These are phyloP conservation scores for Cutaneotrichosporon dermatis DNA, from an alignment of 1,284 basidiomycete species.

Conservation along the genomic window DNA sequence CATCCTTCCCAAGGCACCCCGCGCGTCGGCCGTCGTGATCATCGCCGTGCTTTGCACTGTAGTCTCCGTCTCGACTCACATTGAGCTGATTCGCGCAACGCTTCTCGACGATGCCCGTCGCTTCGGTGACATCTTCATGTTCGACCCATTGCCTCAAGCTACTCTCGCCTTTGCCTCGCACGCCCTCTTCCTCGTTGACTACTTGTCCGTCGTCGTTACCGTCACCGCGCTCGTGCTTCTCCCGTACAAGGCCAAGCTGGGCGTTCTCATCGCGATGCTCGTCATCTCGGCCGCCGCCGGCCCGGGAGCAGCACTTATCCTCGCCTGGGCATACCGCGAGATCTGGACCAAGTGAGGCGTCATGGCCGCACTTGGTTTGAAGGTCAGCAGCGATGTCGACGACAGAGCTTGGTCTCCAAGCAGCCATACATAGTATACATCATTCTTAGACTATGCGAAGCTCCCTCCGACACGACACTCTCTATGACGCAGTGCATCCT, in stretches of 20 bases:
- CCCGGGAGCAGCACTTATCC: conserved; percentile 12
- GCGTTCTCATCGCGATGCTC: neutral
- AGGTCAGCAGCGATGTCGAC: no score
- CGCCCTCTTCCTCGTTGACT: conserved; percentile 12
- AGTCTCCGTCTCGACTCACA: conserved; percentile 1
- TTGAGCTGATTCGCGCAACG: conserved; percentile 4
- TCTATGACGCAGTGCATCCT: no score
- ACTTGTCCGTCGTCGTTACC: conserved; percentile 1
- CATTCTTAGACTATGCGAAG: no score
- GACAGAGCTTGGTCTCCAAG: no score
- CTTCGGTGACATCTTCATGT: conserved; percentile 11
- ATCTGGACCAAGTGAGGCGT: neutral
- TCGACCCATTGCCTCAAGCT: neutral
- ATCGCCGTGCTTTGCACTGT: conserved; percentile 1
- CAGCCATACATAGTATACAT: no score
- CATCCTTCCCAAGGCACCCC: neutral
- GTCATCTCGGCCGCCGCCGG: neutral
- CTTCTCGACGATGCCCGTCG: neutral
- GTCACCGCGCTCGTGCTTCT: neutral
- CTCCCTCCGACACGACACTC: no score
- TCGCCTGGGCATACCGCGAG: conserved; percentile 14
- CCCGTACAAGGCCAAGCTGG: neutral
- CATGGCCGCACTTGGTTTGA: no score
- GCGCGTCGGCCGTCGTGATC: conserved; percentile 1
- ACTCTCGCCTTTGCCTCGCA: conserved; percentile 8